Percentiles rank a stretch among this genome's conserved stretches.
These are phyloP conservation scores for Aspergillus ustus DNA, from an alignment of 2,329 filamentous ascomycete species.

Conservation along the genomic window DNA sequence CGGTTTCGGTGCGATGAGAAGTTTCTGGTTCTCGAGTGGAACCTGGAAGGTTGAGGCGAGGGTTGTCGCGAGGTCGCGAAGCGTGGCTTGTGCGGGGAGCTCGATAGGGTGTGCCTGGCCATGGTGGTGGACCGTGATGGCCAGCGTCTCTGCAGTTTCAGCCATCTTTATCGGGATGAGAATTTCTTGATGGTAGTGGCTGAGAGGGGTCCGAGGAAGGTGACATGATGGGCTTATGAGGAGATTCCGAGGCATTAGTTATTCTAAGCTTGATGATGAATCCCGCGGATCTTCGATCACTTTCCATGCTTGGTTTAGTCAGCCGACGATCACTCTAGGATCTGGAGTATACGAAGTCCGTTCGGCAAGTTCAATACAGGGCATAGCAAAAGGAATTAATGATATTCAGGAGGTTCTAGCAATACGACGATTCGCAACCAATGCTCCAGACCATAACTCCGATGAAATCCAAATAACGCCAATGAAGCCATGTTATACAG, in stretches of 20 bases:
- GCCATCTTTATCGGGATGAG: slow-evolving; percentile 1
- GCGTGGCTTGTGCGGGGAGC: slow-evolving; percentile 56
- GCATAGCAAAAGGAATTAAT: neutral
- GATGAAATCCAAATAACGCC: slow-evolving; percentile 2
- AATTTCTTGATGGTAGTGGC: neutral
- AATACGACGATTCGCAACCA: neutral
- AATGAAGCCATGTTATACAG: slow-evolving; percentile 6
- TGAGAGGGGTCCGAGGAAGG: neutral
- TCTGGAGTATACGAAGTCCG: slow-evolving; percentile 7
- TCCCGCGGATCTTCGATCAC: slow-evolving; percentile 30
- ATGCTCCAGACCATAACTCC: neutral
- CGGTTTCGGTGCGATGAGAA: slow-evolving; percentile 53
- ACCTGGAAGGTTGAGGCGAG: slow-evolving; percentile 44
- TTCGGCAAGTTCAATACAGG: neutral
- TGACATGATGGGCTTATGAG: slow-evolving; percentile 7
- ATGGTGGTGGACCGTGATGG: slow-evolving; percentile 60
- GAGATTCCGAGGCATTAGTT: slow-evolving; percentile 7
- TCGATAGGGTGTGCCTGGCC: slow-evolving; percentile 54
- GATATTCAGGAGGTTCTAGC: neutral
- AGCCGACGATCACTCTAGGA: slow-evolving; percentile 32
- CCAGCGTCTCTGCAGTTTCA: slow-evolving; percentile 29
- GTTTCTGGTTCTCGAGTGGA: slow-evolving; percentile 48
- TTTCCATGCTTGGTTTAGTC: slow-evolving; percentile 39
- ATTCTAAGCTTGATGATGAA: slow-evolving; percentile 11
- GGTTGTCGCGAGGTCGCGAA: slow-evolving; percentile 47